Evolutionary conservation across 108 stramenopile species (phyloP).

Genomic region (Conticribra guillardii): DNA sequence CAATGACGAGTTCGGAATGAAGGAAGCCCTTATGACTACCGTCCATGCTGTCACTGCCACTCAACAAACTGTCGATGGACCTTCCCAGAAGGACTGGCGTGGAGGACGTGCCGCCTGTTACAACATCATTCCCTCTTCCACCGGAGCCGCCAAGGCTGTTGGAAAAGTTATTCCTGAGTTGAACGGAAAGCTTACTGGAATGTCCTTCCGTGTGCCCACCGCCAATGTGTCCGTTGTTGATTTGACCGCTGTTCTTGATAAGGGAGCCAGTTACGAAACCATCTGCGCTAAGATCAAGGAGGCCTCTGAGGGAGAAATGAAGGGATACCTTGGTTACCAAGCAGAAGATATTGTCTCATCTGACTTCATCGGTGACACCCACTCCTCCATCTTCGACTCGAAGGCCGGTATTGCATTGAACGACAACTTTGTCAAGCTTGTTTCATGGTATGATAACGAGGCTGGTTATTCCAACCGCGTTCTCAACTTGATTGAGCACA

Average conservation of each 20-base stretch:
- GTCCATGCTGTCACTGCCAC: slow-evolving; percentile 99
- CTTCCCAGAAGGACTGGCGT: slow-evolving; percentile 98
- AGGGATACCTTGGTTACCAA: slow-evolving; percentile 94
- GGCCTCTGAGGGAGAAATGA: slow-evolving; percentile 94
- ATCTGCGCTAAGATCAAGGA: slow-evolving; percentile 96
- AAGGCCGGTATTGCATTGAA: slow-evolving; percentile 98
- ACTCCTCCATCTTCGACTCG: slow-evolving; percentile 96
- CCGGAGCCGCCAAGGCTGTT: slow-evolving; percentile 97
- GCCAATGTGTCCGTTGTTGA: slow-evolving; percentile 98
- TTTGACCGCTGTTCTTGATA: slow-evolving; percentile 91
- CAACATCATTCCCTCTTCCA: slow-evolving; percentile 98
- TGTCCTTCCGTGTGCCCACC: slow-evolving; percentile 98
- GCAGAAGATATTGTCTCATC: slow-evolving; percentile 94
- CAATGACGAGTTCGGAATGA: slow-evolving; percentile 97
- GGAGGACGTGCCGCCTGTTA: slow-evolving; percentile 97
- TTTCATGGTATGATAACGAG: slow-evolving; percentile 99
- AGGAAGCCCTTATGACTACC: slow-evolving; percentile 98
- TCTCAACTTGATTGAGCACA: slow-evolving; percentile 94
- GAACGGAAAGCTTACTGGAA: slow-evolving; percentile 98
- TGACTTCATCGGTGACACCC: slow-evolving; percentile 93
- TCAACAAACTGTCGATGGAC: slow-evolving; percentile 97
- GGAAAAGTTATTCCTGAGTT: slow-evolving; percentile 96
- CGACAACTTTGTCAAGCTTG: slow-evolving; percentile 99
- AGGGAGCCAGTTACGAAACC: slow-evolving; percentile 93
- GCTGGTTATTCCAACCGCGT: slow-evolving; percentile 85